Evolutionary conservation across 139 green algal species (phyloP), one percentile per base, ranked within the genome.

Genomic region (Astrephomene gubernaculifera): DNA sequence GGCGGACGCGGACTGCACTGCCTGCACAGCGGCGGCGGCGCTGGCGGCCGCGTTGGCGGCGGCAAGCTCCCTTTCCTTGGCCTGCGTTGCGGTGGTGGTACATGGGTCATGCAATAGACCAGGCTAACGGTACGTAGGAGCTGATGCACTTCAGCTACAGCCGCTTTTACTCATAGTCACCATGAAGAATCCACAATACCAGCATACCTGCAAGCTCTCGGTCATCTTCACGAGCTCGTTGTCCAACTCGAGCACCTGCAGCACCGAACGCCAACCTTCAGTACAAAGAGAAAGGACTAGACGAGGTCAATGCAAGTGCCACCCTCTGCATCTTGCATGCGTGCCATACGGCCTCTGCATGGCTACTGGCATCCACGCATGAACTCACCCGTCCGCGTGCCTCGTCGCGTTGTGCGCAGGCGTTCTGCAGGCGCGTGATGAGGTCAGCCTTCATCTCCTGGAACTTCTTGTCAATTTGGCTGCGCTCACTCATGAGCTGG

Each of bases 361-460:
- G n/a, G n/a, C n/a, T n/a, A n/a, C n/a, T n/a, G n/a, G n/a, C n/a
- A n/a, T n/a, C n/a, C n/a, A n/a, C n/a, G n/a, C 63, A 43, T 41
- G 70, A n/a, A 73, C 85, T 8, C 43, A 95, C 92, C 90, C 96
- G 92, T 71, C 94, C 95, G 14, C 95, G 91, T 14, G 95, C 96
- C 60, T 95, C 94, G 81, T 98, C 94, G 33, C 95, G 90, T 91
- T 98, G 95, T 39, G 88, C 83, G 82, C 96, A 91, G 1, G 95
- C 96, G 82, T 98, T 98, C 89, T 96, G 94, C 89, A 98, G 92
- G 41, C 92, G 91, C 71, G 72, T 89, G 80, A 95, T 95, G n/a
- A 94, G 79, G 87, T 94, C 92, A 22, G 93, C 85, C 85, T 93
- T 93, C 91, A 94, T 94, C 39, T 78, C 87, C 71, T 94, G 89